Base-by-base conservation (phyloP, 2,329 filamentous ascomycete species). In the Septoria linicola region DNA sequence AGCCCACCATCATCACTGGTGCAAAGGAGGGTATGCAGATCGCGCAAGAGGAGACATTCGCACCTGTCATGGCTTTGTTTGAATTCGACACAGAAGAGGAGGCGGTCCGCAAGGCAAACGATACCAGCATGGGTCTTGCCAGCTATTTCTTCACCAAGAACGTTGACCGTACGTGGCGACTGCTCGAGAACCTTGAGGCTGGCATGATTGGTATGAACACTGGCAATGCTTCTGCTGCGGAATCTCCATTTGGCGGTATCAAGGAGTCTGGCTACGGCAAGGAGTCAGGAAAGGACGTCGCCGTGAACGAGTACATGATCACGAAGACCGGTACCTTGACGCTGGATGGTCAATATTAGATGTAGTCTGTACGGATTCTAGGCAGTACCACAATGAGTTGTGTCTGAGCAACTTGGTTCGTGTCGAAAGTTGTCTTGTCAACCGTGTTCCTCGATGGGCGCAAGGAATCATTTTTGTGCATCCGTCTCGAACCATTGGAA, bases 121-220 rank as follows among this genome's bases (percentile, higher is more conserved):
- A 80, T 41, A 83, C 81, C 35, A 75, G 73, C 51, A 82, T 85
- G 78, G 83, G 83, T 3, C 67, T 85, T 54, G 83, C 83, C 6
- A 83, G 80, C 32, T 87, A 87, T 61, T 80, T 80, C 54, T 86
- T 86, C 68, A 87, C 83, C 1, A 84, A 84, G 70, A 81, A 85
- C 60, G 71, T 86, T 4, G 81, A 85, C 63, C 80, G 83, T 0
- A 74, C 81, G 44, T 85, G 83, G 80, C 73, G 84, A 52, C 69
- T 87, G 63, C 71, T 86, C 50, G 83, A 87, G 72, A 83, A 80
- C 57, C 66, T 87, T 27, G 82, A 87, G 64, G 83, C 83, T 3
- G 83, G 83, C 3, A 87, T 86, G 83, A 82, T 87, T 62, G 83
- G 83, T 11, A 66, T 67, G 64, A 66, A 68, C 53, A 55, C 60